Evolutionary conservation across 164 flowering plant species (phyloP).

Genomic region (Sedum album): DNA sequence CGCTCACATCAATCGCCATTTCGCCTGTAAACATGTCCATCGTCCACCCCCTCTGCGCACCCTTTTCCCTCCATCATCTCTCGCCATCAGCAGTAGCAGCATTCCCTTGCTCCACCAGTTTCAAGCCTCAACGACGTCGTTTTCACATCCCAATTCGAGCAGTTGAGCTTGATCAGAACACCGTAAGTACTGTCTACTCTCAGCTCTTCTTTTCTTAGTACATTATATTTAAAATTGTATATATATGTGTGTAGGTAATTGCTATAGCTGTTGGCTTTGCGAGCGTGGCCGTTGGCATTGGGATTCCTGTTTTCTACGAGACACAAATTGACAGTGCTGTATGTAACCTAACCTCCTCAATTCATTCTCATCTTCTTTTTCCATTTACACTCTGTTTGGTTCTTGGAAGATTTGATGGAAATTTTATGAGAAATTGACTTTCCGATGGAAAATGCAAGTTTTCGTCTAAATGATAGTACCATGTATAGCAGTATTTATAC

Average conservation of each 20-base stretch:
- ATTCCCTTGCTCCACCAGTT: neutral
- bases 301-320: conserved; percentile 89
- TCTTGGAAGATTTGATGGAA: too few species aligned
- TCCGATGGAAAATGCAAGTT: too few species aligned
- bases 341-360: conserved; percentile 12
- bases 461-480: too few species aligned
- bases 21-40: neutral
- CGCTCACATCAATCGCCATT: neutral
- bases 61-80: neutral
- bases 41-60: neutral
- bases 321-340: conserved; percentile 88
- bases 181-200: conserved; percentile 18
- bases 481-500: too few species aligned
- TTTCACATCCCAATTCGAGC: conserved; percentile 45
- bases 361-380: too few species aligned
- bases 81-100: neutral
- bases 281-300: conserved; percentile 86
- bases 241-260: conserved; percentile 35
- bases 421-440: too few species aligned
- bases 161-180: conserved; percentile 51
- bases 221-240: too few species aligned
- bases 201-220: too few species aligned
- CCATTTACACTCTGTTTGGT: neutral
- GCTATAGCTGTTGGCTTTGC: conserved; percentile 81
- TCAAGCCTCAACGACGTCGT: conserved; percentile 12